Conservation (phyloP, 768 basidiomycete species). For the Hericium erinaceus region DNA sequence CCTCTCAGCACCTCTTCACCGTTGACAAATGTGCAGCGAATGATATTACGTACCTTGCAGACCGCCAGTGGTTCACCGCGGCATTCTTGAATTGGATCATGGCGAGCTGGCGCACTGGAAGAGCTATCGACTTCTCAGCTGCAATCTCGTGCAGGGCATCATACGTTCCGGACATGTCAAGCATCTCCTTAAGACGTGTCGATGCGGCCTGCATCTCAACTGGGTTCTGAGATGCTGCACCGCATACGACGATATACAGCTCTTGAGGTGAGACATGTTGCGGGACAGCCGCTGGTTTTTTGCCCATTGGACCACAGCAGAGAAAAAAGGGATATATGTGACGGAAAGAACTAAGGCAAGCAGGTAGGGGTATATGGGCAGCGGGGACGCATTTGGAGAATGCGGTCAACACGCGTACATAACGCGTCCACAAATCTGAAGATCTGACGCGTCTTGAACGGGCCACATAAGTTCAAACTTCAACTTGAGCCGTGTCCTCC, state of each 20-base stretch:
- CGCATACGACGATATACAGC: conserved; percentile 54
- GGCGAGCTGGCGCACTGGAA: conserved; percentile 65
- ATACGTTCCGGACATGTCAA: conserved; percentile 62
- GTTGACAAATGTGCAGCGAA: too few species aligned
- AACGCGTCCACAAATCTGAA: conserved; percentile 8
- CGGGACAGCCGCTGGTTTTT: neutral
- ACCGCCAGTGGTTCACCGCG: conserved; percentile 66
- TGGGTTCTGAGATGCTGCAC: conserved; percentile 69
- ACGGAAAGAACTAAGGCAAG: neutral
- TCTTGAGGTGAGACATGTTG: conserved; percentile 50
- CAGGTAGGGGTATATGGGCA: neutral
- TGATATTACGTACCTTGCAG: conserved; percentile 43
- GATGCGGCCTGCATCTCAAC: conserved; percentile 36
- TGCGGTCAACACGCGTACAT: conserved; percentile 12
- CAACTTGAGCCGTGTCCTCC: neutral
- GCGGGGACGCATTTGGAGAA: too few species aligned
- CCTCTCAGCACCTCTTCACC: too few species aligned
- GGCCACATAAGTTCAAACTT: neutral
- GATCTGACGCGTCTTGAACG: neutral
- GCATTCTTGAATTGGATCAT: conserved; percentile 88
- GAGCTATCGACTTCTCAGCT: conserved; percentile 45
- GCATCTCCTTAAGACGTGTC: conserved; percentile 55
- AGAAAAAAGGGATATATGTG: neutral
- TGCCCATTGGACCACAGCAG: neutral
- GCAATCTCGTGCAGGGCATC: conserved; percentile 70